Evolutionary conservation across 768 basidiomycete genomes (phyloP), one percentile per base, ranked within the genome.

Genomic region (Pisolithus orientalis): DNA sequence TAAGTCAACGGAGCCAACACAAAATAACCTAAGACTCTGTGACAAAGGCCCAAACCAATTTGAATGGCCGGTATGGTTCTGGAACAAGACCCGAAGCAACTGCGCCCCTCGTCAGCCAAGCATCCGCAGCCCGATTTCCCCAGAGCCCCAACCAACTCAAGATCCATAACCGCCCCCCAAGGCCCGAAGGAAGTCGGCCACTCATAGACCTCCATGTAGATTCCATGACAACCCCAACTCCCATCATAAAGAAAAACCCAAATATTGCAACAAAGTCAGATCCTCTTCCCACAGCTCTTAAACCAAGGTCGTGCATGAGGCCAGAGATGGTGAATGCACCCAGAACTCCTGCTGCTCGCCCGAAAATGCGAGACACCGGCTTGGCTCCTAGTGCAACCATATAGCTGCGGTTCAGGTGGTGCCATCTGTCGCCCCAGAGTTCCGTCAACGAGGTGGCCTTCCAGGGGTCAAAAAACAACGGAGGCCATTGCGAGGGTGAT

Each of bases 341-440:
- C 4, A 84, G 49, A 4, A 84, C 68, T 4, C 68, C 70, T 4
- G 77, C 80, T 2, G 61, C 51, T 16, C 74, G 72, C 9, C 83
- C 82, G 27, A 76, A 59, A 3, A 80, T 44, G 39, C 61, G 57
- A 24, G 60, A 59, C 17, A 76, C 52, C 0, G 80, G 79, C 31
- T 66, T 67, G 3, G 67, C 70, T 10, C 80, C 83, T 24, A 78
- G 56, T 14, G 63, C 61, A 42, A 82, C 64, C 57, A 85, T 84
- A 32, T 70, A 60, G 46, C 78, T 72, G 25, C 83, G 72, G 62
- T 84, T 83, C 3, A 80, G 53, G 57, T 84, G 82, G 59, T 86
- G 84, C 84, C 84, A 85, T 24, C 78, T 69, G 50, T 54, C 59
- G 1, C 74, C 68, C 84, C 84, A 86, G 52, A 82, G 79, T 16